These are phyloP conservation scores for Collariella sp. DNA, from an alignment of 495 filamentous ascomycete species.

Conservation along the genomic window DNA sequence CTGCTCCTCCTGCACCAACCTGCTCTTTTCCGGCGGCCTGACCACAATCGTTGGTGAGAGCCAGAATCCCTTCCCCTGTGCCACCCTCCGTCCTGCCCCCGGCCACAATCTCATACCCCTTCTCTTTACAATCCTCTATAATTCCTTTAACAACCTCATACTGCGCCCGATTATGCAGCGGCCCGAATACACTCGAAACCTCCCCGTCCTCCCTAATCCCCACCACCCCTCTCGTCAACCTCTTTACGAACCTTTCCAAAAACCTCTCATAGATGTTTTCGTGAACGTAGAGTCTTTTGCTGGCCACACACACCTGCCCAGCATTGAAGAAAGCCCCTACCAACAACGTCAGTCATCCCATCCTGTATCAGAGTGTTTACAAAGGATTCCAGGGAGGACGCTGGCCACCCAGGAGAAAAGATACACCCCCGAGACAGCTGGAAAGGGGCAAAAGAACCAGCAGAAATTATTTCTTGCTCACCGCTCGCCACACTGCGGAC, in stretches of 20 bases:
- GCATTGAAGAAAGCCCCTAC: constrained; percentile 52
- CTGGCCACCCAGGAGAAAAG: no score
- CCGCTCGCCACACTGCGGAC: constrained; percentile 44
- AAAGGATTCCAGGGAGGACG: no score
- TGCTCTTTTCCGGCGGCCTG: constrained; percentile 37
- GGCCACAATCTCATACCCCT: constrained; percentile 36
- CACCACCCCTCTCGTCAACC: constrained; percentile 43
- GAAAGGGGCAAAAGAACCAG: no score
- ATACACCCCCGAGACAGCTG: no score
- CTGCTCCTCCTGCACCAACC: constrained; percentile 42
- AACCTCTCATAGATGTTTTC: constrained; percentile 58
- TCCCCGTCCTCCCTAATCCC: constrained; percentile 41
- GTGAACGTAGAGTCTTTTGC: constrained; percentile 63
- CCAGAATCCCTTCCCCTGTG: constrained; percentile 36
- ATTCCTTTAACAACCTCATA: constrained; percentile 46
- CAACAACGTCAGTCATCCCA: no score
- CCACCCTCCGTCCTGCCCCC: constrained; percentile 27
- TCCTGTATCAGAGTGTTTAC: no score
- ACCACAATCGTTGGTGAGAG: constrained; percentile 43
- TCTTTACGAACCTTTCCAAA: constrained; percentile 44
- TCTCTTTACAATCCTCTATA: constrained; percentile 36
- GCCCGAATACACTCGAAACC: constrained; percentile 40
- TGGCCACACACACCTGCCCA: constrained; percentile 46
- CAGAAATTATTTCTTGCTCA: no score
- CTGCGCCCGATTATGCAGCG: constrained; percentile 54